Evolutionary conservation across 306 rosid genomes (phyloP).

Genomic region (Casuarina glauca): DNA sequence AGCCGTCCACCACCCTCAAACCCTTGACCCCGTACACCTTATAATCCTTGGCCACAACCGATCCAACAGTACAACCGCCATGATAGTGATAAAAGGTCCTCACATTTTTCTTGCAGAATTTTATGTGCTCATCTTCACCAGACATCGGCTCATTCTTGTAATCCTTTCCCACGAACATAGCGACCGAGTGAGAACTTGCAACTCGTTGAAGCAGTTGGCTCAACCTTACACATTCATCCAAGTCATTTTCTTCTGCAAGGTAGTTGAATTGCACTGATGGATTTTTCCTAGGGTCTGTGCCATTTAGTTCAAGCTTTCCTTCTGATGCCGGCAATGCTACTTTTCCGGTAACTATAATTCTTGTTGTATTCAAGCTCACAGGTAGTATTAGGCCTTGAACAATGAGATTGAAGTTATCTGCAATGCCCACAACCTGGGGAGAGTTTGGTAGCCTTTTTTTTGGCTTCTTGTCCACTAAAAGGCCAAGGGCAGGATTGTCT

Average conservation of each 20-base stretch:
- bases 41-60: slow-evolving; percentile 55
- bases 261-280: slow-evolving; percentile 73
- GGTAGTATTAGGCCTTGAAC: slow-evolving; percentile 63
- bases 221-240: slow-evolving; percentile 50
- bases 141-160: slow-evolving; percentile 34
- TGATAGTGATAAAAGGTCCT: slow-evolving; percentile 74
- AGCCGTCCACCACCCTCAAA: slow-evolving; percentile 60
- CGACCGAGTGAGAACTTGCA: slow-evolving; percentile 53
- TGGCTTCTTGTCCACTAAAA: slow-evolving; percentile 51
- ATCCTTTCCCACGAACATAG: slow-evolving; percentile 46
- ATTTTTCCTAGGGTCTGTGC: slow-evolving; percentile 64
- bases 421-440: slow-evolving; percentile 65
- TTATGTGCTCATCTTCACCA: slow-evolving; percentile 34
- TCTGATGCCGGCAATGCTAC: slow-evolving; percentile 53
- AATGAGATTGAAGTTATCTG: slow-evolving; percentile 54
- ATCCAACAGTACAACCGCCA: slow-evolving; percentile 63
- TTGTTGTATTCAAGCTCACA: slow-evolving; percentile 44
- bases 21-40: slow-evolving; percentile 57
- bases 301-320: slow-evolving; percentile 53
- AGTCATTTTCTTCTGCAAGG: slow-evolving; percentile 46
- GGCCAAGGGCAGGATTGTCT: slow-evolving; percentile 68
- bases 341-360: slow-evolving; percentile 59
- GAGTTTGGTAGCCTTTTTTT: slow-evolving; percentile 60
- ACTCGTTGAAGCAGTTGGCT: slow-evolving; percentile 48
- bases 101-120: slow-evolving; percentile 52